These are phyloP conservation scores for Capillidium heterosporum DNA, from an alignment of 371 early-diverging fungal species.

Conservation along the genomic window DNA sequence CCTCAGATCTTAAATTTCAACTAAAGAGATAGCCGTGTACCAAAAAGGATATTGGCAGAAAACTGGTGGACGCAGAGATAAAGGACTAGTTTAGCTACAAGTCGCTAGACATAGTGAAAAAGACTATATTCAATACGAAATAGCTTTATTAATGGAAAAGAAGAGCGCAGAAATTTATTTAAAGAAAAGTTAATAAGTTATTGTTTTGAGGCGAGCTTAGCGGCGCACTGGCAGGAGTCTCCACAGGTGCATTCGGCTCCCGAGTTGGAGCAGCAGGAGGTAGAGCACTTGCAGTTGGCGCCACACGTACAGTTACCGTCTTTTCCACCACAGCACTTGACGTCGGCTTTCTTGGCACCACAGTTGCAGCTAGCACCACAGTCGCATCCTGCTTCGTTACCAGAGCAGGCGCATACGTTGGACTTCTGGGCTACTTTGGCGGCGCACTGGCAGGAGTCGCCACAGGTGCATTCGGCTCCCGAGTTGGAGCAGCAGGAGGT, in stretches of 20 bases:
- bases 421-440: background rate
- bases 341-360: background rate
- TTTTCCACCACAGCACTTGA: background rate
- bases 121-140: too few species aligned
- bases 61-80: too few species aligned
- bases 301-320: background rate
- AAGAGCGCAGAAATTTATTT: too few species aligned
- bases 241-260: background rate
- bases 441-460: background rate
- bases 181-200: background rate
- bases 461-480: background rate
- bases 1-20: too few species aligned
- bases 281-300: background rate
- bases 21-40: too few species aligned
- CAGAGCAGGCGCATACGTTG: too few species aligned
- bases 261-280: background rate
- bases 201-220: background rate
- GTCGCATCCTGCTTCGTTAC: too few species aligned
- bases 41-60: too few species aligned
- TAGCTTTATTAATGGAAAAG: too few species aligned
- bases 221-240: background rate
- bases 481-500: background rate
- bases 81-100: too few species aligned
- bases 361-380: background rate
- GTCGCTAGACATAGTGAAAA: too few species aligned